These are phyloP conservation scores for Vigna mungo DNA, from an alignment of 306 rosid genomes.

Conservation along the genomic window DNA sequence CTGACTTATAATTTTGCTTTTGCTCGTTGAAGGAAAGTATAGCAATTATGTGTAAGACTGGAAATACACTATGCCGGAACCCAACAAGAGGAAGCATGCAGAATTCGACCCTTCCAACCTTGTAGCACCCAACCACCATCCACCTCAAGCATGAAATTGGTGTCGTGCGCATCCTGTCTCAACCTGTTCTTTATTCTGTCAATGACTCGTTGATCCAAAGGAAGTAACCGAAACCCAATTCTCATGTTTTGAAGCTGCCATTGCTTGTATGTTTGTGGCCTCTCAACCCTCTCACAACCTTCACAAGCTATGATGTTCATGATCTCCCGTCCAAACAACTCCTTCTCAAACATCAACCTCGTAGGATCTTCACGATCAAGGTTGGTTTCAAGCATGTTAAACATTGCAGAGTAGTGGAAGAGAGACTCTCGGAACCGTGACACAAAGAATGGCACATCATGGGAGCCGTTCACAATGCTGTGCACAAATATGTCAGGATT, in stretches of 20 bases:
- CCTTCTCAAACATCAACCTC: slow-evolving; percentile 67
- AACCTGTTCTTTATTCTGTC: slow-evolving; percentile 38
- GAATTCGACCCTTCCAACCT: slow-evolving; percentile 75
- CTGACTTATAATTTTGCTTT: background rate
- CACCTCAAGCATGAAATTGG: slow-evolving; percentile 58
- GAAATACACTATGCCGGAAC: slow-evolving; percentile 50
- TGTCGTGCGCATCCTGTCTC: slow-evolving; percentile 46
- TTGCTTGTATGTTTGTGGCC: slow-evolving; percentile 70
- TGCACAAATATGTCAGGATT: slow-evolving; percentile 66
- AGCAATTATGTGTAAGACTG: background rate
- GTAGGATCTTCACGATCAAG: slow-evolving; percentile 48
- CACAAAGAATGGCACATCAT: slow-evolving; percentile 64
- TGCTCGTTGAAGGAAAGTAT: background rate
- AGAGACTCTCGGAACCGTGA: slow-evolving; percentile 76
- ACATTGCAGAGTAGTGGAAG: slow-evolving; percentile 62
- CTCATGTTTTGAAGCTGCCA: slow-evolving; percentile 60
- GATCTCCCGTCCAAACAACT: slow-evolving; percentile 59
- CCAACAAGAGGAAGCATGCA: slow-evolving; percentile 71
- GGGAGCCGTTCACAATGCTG: slow-evolving; percentile 54
- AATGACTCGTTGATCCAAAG: slow-evolving; percentile 50
- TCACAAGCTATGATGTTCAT: slow-evolving; percentile 74
- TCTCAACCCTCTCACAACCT: slow-evolving; percentile 67
- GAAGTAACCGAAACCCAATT: slow-evolving; percentile 59
- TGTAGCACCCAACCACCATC: slow-evolving; percentile 68
- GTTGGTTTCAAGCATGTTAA: slow-evolving; percentile 58